phyloP scores from a whole-genome alignment of 768 basidiomycete species.

The Daedaleopsis nitida region DNA sequence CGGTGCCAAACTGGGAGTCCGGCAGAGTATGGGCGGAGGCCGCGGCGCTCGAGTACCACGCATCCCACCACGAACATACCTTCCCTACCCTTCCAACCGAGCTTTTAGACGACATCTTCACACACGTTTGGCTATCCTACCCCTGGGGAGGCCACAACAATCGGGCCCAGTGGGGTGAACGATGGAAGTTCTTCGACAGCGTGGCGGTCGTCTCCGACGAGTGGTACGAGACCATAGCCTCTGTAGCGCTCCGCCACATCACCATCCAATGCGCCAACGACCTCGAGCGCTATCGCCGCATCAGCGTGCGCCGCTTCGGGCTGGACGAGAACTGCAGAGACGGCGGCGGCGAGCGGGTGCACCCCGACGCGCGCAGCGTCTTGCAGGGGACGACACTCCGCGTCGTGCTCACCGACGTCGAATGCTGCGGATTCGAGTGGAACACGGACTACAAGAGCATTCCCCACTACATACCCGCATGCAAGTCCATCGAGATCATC shows the following conservation, averaged over 20 bases:
- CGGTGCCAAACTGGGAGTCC: no score
- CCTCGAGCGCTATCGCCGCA: slow-evolving; percentile 1
- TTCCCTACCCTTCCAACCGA: neutral
- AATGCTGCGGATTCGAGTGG: neutral
- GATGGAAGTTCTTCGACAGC: slow-evolving; percentile 8
- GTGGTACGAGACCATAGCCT: slow-evolving; percentile 4
- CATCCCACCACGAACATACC: no score
- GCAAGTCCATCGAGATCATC: slow-evolving; percentile 7
- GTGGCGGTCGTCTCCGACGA: slow-evolving; percentile 6
- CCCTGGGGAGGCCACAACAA: neutral
- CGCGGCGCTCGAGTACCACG: no score
- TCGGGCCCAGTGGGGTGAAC: neutral
- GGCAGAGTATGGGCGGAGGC: no score
- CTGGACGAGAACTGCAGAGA: neutral
- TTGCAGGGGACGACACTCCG: slow-evolving; percentile 10
- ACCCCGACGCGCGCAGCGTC: slow-evolving; percentile 2
- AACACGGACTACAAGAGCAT: slow-evolving; percentile 13
- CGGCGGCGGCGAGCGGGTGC: slow-evolving; percentile 2
- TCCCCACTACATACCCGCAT: slow-evolving; percentile 10
- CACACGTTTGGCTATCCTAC: slow-evolving; percentile 7
- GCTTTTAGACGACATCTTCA: slow-evolving; percentile 6
- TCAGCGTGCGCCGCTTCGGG: slow-evolving; percentile 9
- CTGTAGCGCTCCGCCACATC: slow-evolving; percentile 4
- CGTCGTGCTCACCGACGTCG: slow-evolving; percentile 9
- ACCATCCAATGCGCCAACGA: slow-evolving; percentile 10